Evolutionary conservation across 208 protist genomes (phyloP), one percentile per base, ranked within the genome.

Genomic region (Blastocrithidia nonstop): DNA sequence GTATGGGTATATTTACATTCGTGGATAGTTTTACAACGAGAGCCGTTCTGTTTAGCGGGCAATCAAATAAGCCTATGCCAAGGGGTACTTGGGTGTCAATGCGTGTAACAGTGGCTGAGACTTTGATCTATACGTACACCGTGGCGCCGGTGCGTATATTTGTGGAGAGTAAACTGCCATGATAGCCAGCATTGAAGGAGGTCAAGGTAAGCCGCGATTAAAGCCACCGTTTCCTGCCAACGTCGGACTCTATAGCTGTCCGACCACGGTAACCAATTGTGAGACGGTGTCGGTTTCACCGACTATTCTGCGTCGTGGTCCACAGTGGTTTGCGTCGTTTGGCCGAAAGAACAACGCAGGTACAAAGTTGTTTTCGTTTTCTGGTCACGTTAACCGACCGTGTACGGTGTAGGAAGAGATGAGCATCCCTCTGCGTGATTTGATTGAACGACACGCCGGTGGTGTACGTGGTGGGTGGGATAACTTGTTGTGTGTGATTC

Each of bases 201-300:
- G 96, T 27, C 87, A 72, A 36, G 96, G 96, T 32, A 97, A 98
- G 63, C 96, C 96, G 32, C 74, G 96, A 39, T 76, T 99, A 52
- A 99, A 99, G 82, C 97, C 97, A 28, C 97, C 96, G 9, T 99
- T 98, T 72, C 97, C 97, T 3, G 97, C 97, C 8, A 97, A 97
- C 54, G 85, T 98, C 26, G 97, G 97, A 46, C 78, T 99, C 15
- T 99, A 96, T 65, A 92, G 95, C 31, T 99, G 96, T 77, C 96
- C 97, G 21, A 99, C 97, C 2, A 98, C 96, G 11, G 96, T 99
- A 6, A 98, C 96, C 37, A 99, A 99, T 56, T 97, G 98, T 41
- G 96, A 99, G 66, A 99, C 96, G 6, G 94, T 98, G 6, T 77
- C 95, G n/a, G 95, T 98, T 2, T 45, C 89, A 0, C 95, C 95